Percentiles rank a stretch among this genome's conserved stretches.
phyloP scores from a whole-genome alignment of 2,329 filamentous ascomycete species.

The Aspergillus ochraceus region DNA sequence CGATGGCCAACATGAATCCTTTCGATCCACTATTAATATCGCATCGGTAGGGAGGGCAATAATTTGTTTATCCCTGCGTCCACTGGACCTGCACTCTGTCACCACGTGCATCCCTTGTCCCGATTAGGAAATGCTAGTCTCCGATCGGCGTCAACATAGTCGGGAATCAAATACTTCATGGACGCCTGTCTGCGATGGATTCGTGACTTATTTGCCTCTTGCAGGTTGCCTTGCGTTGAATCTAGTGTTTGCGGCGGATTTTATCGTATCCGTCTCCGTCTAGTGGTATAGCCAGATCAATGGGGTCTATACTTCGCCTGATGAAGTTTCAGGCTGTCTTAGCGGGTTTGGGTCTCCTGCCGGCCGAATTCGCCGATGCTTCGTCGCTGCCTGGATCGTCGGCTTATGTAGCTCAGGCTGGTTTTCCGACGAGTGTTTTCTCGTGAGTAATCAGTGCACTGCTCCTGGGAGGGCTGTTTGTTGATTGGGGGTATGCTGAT shows the following conservation, averaged over 20 bases:
- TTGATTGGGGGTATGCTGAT: neutral
- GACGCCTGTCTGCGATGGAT: too few relatives aligned
- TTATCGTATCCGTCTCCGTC: neutral
- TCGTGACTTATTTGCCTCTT: neutral
- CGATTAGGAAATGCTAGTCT: neutral
- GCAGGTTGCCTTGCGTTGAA: neutral
- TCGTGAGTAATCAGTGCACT: slow-evolving; percentile 29
- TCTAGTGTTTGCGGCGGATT: neutral
- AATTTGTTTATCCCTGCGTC: neutral
- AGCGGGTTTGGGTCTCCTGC: slow-evolving; percentile 2
- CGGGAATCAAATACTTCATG: neutral
- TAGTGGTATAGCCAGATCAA: neutral
- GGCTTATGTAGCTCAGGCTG: slow-evolving; percentile 37
- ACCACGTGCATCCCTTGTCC: neutral
- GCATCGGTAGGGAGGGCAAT: neutral
- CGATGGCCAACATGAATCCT: neutral
- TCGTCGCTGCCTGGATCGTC: slow-evolving; percentile 22
- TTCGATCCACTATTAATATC: neutral
- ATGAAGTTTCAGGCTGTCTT: slow-evolving; percentile 14
- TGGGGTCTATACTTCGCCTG: neutral
- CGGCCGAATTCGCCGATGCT: slow-evolving; percentile 3
- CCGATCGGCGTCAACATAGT: neutral
- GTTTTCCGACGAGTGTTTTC: slow-evolving; percentile 54
- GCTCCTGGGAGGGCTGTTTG: too few relatives aligned
- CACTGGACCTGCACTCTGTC: neutral